Base-by-base conservation (phyloP, 2,329 filamentous ascomycete species). In the Cladophialophora chaetospira region DNA sequence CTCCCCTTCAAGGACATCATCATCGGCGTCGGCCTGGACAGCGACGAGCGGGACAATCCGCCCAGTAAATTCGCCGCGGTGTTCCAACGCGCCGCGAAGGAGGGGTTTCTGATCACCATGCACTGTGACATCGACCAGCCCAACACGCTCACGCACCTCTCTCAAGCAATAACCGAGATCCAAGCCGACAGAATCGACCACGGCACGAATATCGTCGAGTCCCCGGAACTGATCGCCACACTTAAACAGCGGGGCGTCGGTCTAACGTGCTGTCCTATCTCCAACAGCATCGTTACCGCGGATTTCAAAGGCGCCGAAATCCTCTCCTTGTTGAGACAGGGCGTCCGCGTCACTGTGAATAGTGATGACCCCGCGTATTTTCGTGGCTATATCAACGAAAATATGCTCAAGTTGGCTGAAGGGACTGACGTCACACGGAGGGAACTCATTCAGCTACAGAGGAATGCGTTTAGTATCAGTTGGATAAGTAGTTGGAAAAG, bases 101-200 rank as follows among this genome's bases (percentile, higher is more conserved):
- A 79, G 38, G 76, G 77, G 0, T 70, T 78, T 52, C 72, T 75
- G 33, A 66, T 78, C 11, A 82, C 79, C 2, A 74, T 74, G 63
- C 79, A 82, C 53, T 80, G 77, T 64, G 79, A 81, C 56, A 76
- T 81, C 42, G 78, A 77, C 42, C 76, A 80, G 60, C 75, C 77
- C 53, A 76, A 80, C 57, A 74, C 75, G 0, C 72, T 73, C 19
- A 72, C 72, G 23, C 76, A 81, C 56, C 71, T 79, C 13, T 65
- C 65, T 1, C 71, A 79, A 55, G 57, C 49, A n/a, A 42, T 65
- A 33, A 44, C 58, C 10, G 62, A 66, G 36, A 59, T 67, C 25
- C 51, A 63, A 38, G 60, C 62, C 21, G 63, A 67, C 26, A 53
- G 65, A 5, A 63, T 67, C 43, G 65, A 67, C 40, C 65, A 67